Base-by-base conservation (phyloP, 1,284 basidiomycete species). In the Malassezia caprae region DNA sequence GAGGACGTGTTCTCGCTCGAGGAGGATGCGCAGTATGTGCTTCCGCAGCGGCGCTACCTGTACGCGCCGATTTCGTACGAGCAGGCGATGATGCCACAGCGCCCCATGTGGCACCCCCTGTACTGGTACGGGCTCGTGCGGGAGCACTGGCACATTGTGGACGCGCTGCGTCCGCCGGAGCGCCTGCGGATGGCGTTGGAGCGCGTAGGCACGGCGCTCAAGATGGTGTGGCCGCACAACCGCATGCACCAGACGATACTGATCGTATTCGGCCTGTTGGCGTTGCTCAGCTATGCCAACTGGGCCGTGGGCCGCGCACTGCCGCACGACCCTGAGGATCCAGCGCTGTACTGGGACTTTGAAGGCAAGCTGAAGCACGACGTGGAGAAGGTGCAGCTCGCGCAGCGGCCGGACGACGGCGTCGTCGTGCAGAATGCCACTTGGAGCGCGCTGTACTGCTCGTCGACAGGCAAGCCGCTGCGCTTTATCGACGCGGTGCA, bases 1-100 rank as follows among this genome's bases (percentile, higher is more conserved):
- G 43, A 23, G 11, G 32, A 28, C 15, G 44, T 41, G 39, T 45
- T 32, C 21, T 31, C 31, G 34, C n/a, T 56, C n/a, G 47, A 56
- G 13, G 35, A 51, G 35, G 48, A 47, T 13, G 42, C 32, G 13
- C 42, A 17, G 23, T 51, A 31, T 13, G 28, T 40, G 37, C 19
- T 28, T 6, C 31, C 30, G 1, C 35, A 30, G 46, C 28, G 49
- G 31, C 44, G 55, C 13, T 48, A 57, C 34, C 23, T 57, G 44
- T 57, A 57, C 28, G 55, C 55, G 30, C 55, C 55, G 2, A 48
- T 57, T 11, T 52, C 49, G 26, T 57, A 57, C 15, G 55, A 57
- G 27, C 49, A 57, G 45, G 55, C 50, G 34, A 57, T 42, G 28
- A 26, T 23, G 28, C 49, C 43, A 21, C 30, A 10, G 24, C 55